Conservation (phyloP, 83 land plant genomes). For the Thuja plicata region DNA sequence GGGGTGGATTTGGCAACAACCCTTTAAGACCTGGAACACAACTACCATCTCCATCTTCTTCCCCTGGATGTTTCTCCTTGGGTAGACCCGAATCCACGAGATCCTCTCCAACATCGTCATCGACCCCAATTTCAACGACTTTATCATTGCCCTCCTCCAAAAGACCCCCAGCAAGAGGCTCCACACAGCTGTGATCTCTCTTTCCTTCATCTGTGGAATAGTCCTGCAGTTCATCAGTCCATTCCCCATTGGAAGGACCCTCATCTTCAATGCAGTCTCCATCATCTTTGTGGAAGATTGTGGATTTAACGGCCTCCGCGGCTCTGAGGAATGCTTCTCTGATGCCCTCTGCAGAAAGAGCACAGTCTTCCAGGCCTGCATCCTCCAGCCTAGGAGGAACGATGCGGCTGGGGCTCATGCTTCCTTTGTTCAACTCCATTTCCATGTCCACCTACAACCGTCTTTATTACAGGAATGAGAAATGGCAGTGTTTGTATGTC, state of each 20-base stretch:
- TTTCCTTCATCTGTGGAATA: not conserved
- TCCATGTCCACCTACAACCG: not conserved
- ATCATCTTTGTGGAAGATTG: not conserved
- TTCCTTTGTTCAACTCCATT: not conserved
- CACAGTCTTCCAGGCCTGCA: conserved; percentile 35
- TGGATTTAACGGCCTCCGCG: not conserved
- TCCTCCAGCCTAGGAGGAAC: conserved; percentile 34
- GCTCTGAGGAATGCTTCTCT: conserved; percentile 11
- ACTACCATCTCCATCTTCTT: not conserved
- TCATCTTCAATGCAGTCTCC: not conserved
- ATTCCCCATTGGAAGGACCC: conserved; percentile 6
- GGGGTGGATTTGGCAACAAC: not conserved
- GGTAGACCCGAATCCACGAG: not conserved
- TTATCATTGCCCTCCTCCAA: not conserved
- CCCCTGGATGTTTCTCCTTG: not conserved
- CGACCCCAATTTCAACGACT: not conserved
- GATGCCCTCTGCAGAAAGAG: conserved; percentile 21
- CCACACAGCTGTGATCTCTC: not conserved
- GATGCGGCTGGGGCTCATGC: not conserved
- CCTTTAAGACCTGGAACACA: not conserved
- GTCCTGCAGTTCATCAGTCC: conserved; percentile 1
- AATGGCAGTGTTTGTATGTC: not conserved
- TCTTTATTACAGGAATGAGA: not conserved
- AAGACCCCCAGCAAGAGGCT: not conserved
- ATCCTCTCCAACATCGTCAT: not conserved